A percentile compares a stretch with the other conserved stretches of the same genome.
These are phyloP conservation scores for Arachis hypogaea DNA, from an alignment of 306 rosid genomes.

Conservation along the genomic window DNA sequence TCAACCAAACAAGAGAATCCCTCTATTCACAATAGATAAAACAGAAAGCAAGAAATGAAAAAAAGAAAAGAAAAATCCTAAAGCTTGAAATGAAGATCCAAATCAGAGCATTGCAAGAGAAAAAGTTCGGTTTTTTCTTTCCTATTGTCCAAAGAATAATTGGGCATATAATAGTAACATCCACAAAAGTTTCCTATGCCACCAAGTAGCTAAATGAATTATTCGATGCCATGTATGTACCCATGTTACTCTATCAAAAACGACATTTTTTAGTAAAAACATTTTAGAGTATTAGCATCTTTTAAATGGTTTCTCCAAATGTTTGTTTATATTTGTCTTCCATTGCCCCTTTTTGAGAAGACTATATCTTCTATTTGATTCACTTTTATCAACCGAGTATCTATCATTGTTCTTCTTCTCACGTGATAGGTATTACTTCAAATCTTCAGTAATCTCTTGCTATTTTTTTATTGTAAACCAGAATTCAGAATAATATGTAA, in stretches of 20 bases:
- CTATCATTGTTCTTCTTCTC: not conserved
- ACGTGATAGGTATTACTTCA: not conserved
- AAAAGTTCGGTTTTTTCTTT: not conserved
- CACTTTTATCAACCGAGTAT: too few relatives aligned
- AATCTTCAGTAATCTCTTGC: not conserved
- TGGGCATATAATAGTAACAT: not conserved
- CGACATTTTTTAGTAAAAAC: not conserved
- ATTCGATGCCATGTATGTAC: not conserved
- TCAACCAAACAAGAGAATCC: slow-evolving; percentile 19
- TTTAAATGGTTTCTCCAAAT: not conserved
- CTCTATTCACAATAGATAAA: not conserved
- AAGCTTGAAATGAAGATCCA: not conserved
- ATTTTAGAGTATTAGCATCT: not conserved
- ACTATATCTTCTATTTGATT: too few relatives aligned
- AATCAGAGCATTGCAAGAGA: not conserved
- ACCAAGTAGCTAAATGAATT: not conserved
- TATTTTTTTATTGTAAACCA: not conserved
- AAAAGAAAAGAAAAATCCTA: not conserved
- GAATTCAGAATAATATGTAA: not conserved
- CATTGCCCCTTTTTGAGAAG: not conserved
- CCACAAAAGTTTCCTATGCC: not conserved
- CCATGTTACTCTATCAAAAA: not conserved
- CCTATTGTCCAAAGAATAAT: not conserved
- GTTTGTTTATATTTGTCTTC: not conserved
- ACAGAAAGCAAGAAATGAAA: too few relatives aligned